Conservation (phyloP, 345 rosid genomes). For the Anastatica hierochuntica region DNA sequence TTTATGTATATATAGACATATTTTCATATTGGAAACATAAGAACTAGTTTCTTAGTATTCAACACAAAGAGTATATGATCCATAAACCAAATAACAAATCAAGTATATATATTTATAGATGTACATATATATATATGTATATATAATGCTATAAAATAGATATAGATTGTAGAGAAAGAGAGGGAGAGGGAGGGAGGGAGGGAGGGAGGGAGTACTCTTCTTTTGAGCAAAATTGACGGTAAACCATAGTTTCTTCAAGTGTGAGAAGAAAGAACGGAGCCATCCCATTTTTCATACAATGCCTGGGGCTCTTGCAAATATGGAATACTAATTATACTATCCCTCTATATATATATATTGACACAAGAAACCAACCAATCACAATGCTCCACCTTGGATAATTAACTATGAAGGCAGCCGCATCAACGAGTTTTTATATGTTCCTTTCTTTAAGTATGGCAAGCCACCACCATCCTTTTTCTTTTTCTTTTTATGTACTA, state of each 20-base stretch:
- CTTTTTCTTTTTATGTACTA: not conserved
- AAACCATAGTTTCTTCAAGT: slow-evolving; percentile 88
- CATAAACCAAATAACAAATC: not conserved
- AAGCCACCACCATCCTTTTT: slow-evolving; percentile 27
- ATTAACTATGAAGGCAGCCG: slow-evolving; percentile 18
- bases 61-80: not conserved
- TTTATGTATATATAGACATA: too few species aligned
- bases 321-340: slow-evolving; percentile 7
- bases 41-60: not conserved
- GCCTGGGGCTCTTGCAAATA: slow-evolving; percentile 35
- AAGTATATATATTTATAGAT: not conserved
- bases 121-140: not conserved
- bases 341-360: slow-evolving; percentile 19
- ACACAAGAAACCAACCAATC: slow-evolving; percentile 12
- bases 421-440: slow-evolving; percentile 28
- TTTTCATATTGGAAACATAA: slow-evolving; percentile 7
- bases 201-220: slow-evolving; percentile 43
- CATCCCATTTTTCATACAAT: slow-evolving; percentile 54
- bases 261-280: slow-evolving; percentile 85
- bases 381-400: slow-evolving; percentile 14
- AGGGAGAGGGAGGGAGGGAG: too few species aligned
- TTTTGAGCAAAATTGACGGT: slow-evolving; percentile 57
- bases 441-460: slow-evolving; percentile 24
- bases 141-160: not conserved
- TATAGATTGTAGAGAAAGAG: not conserved